Evolutionary conservation across 441 rosid species (phyloP), one percentile per base, ranked within the genome.

Genomic region (Francoa sonchifolia): DNA sequence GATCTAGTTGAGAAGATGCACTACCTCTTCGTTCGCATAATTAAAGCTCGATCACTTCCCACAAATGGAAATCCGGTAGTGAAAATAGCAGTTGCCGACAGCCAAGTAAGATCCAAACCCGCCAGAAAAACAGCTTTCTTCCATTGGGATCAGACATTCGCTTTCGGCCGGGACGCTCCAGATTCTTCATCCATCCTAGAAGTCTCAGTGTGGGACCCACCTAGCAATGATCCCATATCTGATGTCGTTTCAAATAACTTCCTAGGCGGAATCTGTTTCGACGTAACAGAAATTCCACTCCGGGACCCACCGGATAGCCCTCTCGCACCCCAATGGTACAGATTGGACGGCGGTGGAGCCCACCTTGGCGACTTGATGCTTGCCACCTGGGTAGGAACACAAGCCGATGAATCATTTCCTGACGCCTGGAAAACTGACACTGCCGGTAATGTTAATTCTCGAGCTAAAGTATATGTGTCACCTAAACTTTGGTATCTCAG

Each of bases 281-380:
- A 78, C 37, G 66, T 59, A 0, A 44, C 70, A 2, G 88, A 78
- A 47, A 71, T 78, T 43, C 88, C 80, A 0, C 44, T 72, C 33
- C 62, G 88, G 35, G 82, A 74, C 31, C 88, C 88, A 17, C 88
- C 88, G 4, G 88, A 78, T 50, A 78, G 88, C 43, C 82, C 88
- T 0, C 38, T 78, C 33, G 87, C 88, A 1, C 76, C 82, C 3
- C 88, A 78, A 39, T 78, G 88, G 88, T 78, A 72, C 57, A 50
- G 82, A 47, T 54, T 78, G 11, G 88, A 78, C 40, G 82, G 76
- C 4, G 72, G 74, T 1, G 76, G 71, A 5, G 67, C 76, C 48
- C 68, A 61, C 23, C 53, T 55, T 13, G 65, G 78, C 0, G 88
- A 78, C 52, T 44, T 78, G 10, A 75, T 74, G 83, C 88, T 79